Evolutionary conservation across 345 rosid species (phyloP).

Genomic region (Eucalyptus erythrocorys): DNA sequence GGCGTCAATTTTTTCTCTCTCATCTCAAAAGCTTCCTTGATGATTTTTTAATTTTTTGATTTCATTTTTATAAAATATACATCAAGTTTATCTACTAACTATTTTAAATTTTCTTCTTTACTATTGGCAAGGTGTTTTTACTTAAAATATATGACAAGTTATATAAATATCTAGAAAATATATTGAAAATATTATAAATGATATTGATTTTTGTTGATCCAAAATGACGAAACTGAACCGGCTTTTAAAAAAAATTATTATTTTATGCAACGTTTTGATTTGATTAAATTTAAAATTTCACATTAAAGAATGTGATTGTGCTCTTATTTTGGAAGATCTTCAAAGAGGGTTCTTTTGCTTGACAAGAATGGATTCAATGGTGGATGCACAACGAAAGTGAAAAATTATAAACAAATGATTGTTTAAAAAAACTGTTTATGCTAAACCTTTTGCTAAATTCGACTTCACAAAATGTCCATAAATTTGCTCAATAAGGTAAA

Average conservation of each 20-base stretch:
- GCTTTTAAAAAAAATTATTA: too few species aligned
- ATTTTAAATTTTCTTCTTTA: too few species aligned
- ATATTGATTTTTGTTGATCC: background rate
- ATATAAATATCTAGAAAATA: too few species aligned
- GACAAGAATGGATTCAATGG: too few species aligned
- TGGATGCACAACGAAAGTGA: too few species aligned
- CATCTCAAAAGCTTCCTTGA: background rate
- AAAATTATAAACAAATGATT: background rate
- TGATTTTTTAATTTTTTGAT: background rate
- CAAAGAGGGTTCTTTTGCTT: background rate
- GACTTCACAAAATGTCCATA: background rate
- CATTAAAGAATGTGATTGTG: background rate
- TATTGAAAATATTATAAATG: too few species aligned
- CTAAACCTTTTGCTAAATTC: background rate
- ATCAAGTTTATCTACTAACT: background rate
- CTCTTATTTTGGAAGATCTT: background rate
- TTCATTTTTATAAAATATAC: too few species aligned
- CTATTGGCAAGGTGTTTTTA: background rate
- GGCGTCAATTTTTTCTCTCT: background rate
- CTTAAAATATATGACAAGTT: too few species aligned
- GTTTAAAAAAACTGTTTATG: background rate
- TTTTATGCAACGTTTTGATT: background rate
- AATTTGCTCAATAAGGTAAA: background rate
- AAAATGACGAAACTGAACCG: too few species aligned
- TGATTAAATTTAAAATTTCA: too few species aligned